Evolutionary conservation across 257 asterid genomes (phyloP), one percentile per base, ranked within the genome.

Genomic region (Ocimum tenuiflorum): DNA sequence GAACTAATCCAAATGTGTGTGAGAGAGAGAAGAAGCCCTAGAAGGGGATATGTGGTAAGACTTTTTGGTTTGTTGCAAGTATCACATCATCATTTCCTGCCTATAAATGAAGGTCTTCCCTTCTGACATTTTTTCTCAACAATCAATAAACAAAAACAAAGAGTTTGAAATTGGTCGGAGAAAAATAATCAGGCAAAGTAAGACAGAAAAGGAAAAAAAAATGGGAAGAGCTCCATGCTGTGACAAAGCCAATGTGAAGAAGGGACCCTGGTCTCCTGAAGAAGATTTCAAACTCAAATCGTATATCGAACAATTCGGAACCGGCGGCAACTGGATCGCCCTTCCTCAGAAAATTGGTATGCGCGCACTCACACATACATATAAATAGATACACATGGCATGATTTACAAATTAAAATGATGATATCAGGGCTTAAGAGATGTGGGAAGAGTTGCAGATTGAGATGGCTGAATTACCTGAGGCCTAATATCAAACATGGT

Each of bases 401-500:
- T n/a, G n/a, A n/a, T n/a, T n/a, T n/a, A n/a, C n/a, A n/a, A n/a
- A 63, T 23, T 7, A 9, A 9, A 33, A 33, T 4, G 3, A 29
- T 29, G 6, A 29, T 29, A 19, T 0, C 24, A 89, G 97, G 97
- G 86, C 80, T n/a, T n/a, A n/a, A n/a, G n/a, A n/a, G n/a, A n/a
- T n/a, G n/a, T n/a, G n/a, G n/a, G n/a, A n/a, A n/a, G n/a, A n/a
- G n/a, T n/a, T n/a, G n/a, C n/a, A n/a, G n/a, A n/a, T n/a, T n/a
- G n/a, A n/a, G n/a, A n/a, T n/a, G n/a, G n/a, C n/a, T n/a, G n/a
- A n/a, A n/a, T n/a, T n/a, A n/a, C n/a, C n/a, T n/a, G n/a, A n/a
- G 97, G 74, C 97, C 97, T n/a, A 85, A 90, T 24, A 77, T 90
- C 65, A 90, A 84, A 50, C 97, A 90, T 72, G 97, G 97, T 52